Conservation (phyloP, 352 stramenopile species). For the Blastocystis sp. region DNA sequence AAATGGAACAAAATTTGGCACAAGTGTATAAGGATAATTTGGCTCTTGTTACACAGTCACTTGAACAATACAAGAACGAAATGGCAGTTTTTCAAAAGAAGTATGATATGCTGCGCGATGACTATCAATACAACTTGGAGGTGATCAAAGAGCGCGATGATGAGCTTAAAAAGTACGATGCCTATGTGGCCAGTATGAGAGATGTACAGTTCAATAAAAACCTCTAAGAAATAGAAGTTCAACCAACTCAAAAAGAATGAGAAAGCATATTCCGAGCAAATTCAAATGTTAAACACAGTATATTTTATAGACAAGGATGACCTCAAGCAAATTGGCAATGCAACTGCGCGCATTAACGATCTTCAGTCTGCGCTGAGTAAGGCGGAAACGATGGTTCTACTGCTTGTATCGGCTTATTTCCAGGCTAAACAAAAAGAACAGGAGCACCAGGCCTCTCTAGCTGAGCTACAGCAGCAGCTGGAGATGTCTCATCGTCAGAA, state of each 20-base stretch:
- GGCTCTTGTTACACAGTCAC: slow-evolving; percentile 33
- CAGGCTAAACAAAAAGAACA: neutral
- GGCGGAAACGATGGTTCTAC: neutral
- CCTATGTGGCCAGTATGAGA: neutral
- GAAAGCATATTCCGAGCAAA: slow-evolving; percentile 28
- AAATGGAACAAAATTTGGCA: slow-evolving; percentile 48
- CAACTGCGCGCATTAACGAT: neutral
- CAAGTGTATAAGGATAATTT: slow-evolving; percentile 57
- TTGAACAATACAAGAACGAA: slow-evolving; percentile 55
- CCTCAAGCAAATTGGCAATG: neutral
- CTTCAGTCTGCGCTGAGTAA: neutral
- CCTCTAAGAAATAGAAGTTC: neutral
- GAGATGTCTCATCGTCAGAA: neutral
- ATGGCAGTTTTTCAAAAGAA: slow-evolving; percentile 60
- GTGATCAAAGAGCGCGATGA: slow-evolving; percentile 58
- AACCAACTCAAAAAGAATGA: neutral
- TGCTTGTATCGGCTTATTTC: neutral
- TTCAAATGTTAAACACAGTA: neutral
- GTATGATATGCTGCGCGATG: slow-evolving; percentile 47
- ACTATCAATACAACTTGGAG: slow-evolving; percentile 39
- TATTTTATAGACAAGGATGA: neutral
- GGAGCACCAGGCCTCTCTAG: neutral
- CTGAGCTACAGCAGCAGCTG: slow-evolving; percentile 8
- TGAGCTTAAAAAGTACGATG: slow-evolving; percentile 38
- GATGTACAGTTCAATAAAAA: neutral